Conservation (phyloP, 164 flowering plant species). For the Vitis rupestris region DNA sequence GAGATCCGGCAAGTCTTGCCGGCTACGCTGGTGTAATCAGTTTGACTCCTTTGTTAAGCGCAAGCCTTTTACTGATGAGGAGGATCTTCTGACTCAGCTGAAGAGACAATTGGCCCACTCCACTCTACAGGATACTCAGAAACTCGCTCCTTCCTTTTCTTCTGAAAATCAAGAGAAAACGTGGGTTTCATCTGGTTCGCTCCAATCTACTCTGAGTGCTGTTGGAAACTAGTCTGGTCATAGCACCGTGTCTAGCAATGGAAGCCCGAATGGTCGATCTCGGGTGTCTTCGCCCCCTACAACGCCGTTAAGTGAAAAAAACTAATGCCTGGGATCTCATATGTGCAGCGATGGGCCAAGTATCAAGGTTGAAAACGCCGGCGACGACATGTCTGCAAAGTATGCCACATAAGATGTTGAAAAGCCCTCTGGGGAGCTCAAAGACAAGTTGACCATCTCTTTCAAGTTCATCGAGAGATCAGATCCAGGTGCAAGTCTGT, state of each 20-base stretch:
- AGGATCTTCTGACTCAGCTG: too few species aligned
- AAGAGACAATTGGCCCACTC: too few species aligned
- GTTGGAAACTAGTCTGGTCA: conserved; percentile 31
- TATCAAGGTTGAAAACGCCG: conserved; percentile 37
- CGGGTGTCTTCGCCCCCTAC: conserved; percentile 39
- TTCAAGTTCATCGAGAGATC: conserved; percentile 14
- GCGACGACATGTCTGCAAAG: conserved; percentile 12
- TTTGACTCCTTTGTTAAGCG: too few species aligned
- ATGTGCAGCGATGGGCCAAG: conserved; percentile 42
- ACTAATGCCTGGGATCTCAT: conserved; percentile 38
- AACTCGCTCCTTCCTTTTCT: too few species aligned
- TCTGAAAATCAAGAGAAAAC: too few species aligned
- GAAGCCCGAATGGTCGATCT: conserved; percentile 33
- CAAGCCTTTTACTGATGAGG: too few species aligned
- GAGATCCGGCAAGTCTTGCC: too few species aligned
- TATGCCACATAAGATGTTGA: conserved; percentile 55
- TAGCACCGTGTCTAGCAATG: conserved; percentile 17
- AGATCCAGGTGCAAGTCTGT: too few species aligned
- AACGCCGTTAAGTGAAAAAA: conserved; percentile 24
- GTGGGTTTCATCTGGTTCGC: too few species aligned
- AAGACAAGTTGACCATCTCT: conserved; percentile 54
- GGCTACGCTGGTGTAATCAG: too few species aligned
- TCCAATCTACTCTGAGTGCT: conserved; percentile 10
- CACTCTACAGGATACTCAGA: too few species aligned
- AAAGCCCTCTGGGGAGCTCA: conserved; percentile 51